Conservation (phyloP, 495 filamentous ascomycete species). For the Neurospora tetrasperma region DNA sequence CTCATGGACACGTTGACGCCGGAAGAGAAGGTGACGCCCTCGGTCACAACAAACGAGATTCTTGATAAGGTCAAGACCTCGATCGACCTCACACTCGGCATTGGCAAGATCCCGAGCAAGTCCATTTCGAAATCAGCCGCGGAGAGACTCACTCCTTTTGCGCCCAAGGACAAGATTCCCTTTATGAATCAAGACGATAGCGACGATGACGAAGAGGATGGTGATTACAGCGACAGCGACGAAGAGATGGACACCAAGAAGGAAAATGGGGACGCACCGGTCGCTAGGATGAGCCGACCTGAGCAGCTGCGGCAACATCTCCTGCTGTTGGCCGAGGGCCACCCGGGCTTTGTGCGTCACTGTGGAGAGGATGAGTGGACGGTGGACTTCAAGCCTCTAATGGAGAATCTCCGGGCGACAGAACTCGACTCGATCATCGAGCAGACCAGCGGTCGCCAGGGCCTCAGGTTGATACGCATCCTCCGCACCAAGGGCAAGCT, state of each 20-base stretch:
- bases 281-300: slow-evolving; percentile 42
- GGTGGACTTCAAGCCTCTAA: slow-evolving; percentile 62
- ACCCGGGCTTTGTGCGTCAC: slow-evolving; percentile 55
- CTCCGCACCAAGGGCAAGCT: slow-evolving; percentile 78
- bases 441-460: slow-evolving; percentile 62
- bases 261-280: slow-evolving; percentile 22
- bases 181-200: slow-evolving; percentile 26
- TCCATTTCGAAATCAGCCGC: slow-evolving; percentile 32
- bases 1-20: slow-evolving; percentile 45
- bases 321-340: slow-evolving; percentile 60
- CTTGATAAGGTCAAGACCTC: slow-evolving; percentile 29
- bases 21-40: slow-evolving; percentile 23
- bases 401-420: slow-evolving; percentile 53
- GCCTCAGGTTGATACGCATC: slow-evolving; percentile 68
- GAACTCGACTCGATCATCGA: slow-evolving; percentile 73
- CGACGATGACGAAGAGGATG: slow-evolving; percentile 32
- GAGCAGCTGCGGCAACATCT: slow-evolving; percentile 60
- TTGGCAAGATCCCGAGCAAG: slow-evolving; percentile 31
- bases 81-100: slow-evolving; percentile 35
- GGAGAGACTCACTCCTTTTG: slow-evolving; percentile 28
- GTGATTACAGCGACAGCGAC: slow-evolving; percentile 27
- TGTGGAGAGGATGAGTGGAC: slow-evolving; percentile 63
- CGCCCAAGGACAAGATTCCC: slow-evolving; percentile 31
- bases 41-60: slow-evolving; percentile 39
- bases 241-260: slow-evolving; percentile 25